Evolutionary conservation across 2,329 filamentous ascomycete genomes (phyloP).

Genomic region (Alternaria triticina): DNA sequence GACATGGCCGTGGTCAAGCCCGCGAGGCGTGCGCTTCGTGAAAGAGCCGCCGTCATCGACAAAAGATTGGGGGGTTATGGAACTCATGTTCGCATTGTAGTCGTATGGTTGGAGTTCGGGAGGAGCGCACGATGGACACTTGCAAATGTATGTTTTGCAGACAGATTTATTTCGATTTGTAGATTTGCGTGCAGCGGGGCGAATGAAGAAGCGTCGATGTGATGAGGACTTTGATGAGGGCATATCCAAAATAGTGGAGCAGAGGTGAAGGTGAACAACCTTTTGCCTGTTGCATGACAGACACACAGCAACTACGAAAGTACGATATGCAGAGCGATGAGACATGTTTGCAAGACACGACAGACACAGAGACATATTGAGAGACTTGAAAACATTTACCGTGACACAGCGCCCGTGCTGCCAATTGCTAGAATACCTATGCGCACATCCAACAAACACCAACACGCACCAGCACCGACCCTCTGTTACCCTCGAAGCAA

Average conservation of each 20-base stretch:
- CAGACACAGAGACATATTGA: not conserved
- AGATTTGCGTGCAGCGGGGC: conserved; percentile 1
- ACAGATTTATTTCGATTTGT: not conserved
- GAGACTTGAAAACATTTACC: conserved; percentile 2
- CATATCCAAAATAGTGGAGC: not conserved
- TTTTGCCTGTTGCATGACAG: not conserved
- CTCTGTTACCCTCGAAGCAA: not conserved
- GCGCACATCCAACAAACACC: conserved; percentile 12
- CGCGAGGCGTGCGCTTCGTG: conserved; percentile 19
- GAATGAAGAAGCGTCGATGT: conserved; percentile 5
- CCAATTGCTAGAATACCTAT: conserved; percentile 21
- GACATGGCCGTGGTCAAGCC: conserved; percentile 6
- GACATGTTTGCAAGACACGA: not conserved
- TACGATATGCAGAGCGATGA: not conserved
- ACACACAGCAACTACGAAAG: not conserved
- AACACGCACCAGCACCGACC: conserved; percentile 7
- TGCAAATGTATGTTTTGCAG: not conserved
- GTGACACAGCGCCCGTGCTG: conserved; percentile 13
- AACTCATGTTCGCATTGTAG: conserved; percentile 14
- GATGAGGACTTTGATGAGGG: not conserved
- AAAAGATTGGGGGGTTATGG: conserved; percentile 24
- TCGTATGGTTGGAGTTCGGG: not conserved
- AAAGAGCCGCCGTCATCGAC: conserved; percentile 33
- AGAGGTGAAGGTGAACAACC: conserved; percentile 7
- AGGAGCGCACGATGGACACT: not conserved